These are phyloP conservation scores for Diplodia scrobiculata DNA, from an alignment of 2,329 filamentous ascomycete species.

Conservation along the genomic window DNA sequence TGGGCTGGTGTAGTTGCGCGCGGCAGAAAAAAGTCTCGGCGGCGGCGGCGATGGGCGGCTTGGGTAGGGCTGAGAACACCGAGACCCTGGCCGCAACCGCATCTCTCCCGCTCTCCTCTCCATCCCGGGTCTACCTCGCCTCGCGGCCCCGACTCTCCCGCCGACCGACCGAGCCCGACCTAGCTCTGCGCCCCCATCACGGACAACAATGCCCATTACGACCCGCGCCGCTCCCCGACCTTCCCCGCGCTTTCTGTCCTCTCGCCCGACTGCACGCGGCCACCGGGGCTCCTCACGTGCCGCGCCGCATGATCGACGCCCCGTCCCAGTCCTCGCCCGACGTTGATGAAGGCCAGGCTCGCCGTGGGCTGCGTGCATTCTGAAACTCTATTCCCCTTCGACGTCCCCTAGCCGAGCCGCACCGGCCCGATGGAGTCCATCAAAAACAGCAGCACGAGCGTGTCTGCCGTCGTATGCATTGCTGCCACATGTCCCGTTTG, in stretches of 20 bases:
- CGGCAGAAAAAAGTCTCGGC: constrained; percentile 26
- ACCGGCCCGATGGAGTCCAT: constrained; percentile 26
- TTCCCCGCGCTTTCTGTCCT: neutral
- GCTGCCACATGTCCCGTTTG: neutral
- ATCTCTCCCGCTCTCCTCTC: constrained; percentile 3
- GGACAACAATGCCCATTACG: constrained; percentile 24
- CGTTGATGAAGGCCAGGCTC: constrained; percentile 29
- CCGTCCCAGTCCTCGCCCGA: constrained; percentile 45
- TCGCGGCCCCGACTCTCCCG: neutral
- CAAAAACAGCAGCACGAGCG: constrained; percentile 26
- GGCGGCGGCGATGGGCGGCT: neutral
- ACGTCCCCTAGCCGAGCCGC: constrained; percentile 29
- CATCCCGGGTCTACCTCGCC: constrained; percentile 7
- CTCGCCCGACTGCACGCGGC: neutral
- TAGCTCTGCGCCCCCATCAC: neutral
- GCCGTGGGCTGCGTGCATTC: constrained; percentile 21
- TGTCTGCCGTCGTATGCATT: constrained; percentile 24
- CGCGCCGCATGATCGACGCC: constrained; percentile 34
- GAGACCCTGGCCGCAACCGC: neutral
- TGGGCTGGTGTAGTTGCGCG: constrained; percentile 18
- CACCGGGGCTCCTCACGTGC: constrained; percentile 1
- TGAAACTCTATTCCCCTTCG: constrained; percentile 21
- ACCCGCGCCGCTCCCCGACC: neutral
- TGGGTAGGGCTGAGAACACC: constrained; percentile 23
- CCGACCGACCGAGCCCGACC: constrained; percentile 17